A percentile compares a stretch with the other conserved stretches of the same genome.
phyloP scores from a whole-genome alignment of 768 basidiomycete genomes.

The Lentinula detonsa region DNA sequence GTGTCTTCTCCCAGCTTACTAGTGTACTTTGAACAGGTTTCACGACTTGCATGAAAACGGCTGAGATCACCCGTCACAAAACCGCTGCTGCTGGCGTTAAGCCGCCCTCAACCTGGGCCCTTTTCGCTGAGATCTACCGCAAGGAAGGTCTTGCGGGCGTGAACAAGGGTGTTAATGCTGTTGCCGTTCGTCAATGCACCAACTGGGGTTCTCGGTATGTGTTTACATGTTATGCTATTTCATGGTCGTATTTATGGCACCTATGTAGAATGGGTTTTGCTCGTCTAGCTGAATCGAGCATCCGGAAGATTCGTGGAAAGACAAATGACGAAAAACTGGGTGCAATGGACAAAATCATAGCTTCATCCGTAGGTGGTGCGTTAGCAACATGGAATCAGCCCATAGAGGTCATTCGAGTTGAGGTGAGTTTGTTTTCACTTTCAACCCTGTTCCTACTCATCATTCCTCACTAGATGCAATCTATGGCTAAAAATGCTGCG shows the following conservation, averaged over 20 bases:
- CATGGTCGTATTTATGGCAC: not conserved
- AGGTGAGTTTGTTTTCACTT: constrained; percentile 41
- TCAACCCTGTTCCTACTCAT: not conserved
- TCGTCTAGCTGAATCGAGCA: constrained; percentile 78
- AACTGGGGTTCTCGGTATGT: constrained; percentile 88
- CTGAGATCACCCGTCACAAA: constrained; percentile 94
- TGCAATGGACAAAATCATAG: constrained; percentile 79
- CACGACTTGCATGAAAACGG: constrained; percentile 99
- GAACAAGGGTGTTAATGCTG: constrained; percentile 98
- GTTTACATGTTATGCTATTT: not conserved
- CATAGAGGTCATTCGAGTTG: constrained; percentile 95
- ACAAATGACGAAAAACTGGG: constrained; percentile 67
- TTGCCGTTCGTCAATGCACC: constrained; percentile 86
- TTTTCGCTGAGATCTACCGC: constrained; percentile 92
- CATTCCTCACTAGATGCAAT: constrained; percentile 78
- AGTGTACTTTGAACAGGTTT: constrained; percentile 55
- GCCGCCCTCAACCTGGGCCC: constrained; percentile 88
- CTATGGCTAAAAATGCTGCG: constrained; percentile 82
- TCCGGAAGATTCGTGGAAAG: constrained; percentile 76
- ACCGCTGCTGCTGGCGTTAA: constrained; percentile 78
- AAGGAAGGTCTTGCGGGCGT: constrained; percentile 92
- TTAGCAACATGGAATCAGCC: constrained; percentile 99
- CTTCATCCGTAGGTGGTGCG: constrained; percentile 89
- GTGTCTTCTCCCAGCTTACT: constrained; percentile 1
- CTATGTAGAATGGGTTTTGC: constrained; percentile 86